Conservation (phyloP, 768 basidiomycete genomes). For the Phlegmacium glaucopus region DNA sequence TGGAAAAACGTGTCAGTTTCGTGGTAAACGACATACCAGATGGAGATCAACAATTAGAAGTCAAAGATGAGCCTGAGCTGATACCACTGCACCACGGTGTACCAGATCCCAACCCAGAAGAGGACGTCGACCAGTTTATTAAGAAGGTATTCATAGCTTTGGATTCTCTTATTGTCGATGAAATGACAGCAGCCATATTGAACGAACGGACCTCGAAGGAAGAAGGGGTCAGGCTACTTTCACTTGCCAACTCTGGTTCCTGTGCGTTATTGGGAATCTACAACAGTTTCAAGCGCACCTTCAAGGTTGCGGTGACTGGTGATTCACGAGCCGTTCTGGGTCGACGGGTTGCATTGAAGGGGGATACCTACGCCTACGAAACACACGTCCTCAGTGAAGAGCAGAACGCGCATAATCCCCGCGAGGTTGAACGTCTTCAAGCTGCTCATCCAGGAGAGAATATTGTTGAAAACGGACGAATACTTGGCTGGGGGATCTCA, state of each 20-base stretch:
- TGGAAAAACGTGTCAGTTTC: neutral
- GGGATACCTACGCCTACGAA: slow-evolving; percentile 28
- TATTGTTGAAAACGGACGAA: slow-evolving; percentile 32
- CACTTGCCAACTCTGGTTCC: slow-evolving; percentile 34
- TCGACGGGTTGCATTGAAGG: slow-evolving; percentile 22
- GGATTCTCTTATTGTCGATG: neutral
- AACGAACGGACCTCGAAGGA: slow-evolving; percentile 17
- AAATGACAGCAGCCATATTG: neutral
- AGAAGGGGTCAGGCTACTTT: slow-evolving; percentile 26
- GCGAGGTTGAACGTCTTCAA: slow-evolving; percentile 34
- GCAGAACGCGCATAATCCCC: slow-evolving; percentile 36
- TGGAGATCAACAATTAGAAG: slow-evolving; percentile 30
- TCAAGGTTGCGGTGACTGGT: slow-evolving; percentile 43
- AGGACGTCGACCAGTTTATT: neutral
- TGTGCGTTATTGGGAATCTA: slow-evolving; percentile 45
- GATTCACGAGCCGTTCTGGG: slow-evolving; percentile 50
- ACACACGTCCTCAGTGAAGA: slow-evolving; percentile 39
- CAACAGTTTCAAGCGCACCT: slow-evolving; percentile 32
- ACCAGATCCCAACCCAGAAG: neutral
- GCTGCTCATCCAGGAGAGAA: slow-evolving; percentile 37
- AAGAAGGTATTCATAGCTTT: neutral
- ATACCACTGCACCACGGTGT: neutral
- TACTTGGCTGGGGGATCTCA: slow-evolving; percentile 36
- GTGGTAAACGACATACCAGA: slow-evolving; percentile 1
- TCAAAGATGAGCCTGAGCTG: slow-evolving; percentile 9